phyloP scores from a whole-genome alignment of 176 grass and related monocot species.

The Puccinellia tenuiflora region DNA sequence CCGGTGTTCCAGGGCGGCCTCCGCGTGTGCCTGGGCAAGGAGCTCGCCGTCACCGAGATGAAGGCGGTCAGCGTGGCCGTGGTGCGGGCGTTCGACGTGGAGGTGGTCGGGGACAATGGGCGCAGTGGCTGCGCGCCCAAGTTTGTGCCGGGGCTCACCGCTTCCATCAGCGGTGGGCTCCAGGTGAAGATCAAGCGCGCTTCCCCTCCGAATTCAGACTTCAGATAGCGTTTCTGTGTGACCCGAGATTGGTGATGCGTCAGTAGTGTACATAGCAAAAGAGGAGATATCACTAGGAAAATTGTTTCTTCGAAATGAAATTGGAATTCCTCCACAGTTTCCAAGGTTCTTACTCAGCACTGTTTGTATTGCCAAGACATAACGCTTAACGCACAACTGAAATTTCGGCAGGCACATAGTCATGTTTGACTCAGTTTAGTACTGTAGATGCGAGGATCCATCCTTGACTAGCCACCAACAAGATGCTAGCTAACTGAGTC shows the following conservation, averaged over 20 bases:
- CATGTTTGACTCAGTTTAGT: not conserved
- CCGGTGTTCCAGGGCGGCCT: slow-evolving; percentile 44
- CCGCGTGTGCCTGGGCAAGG: slow-evolving; percentile 20
- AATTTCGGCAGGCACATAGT: not conserved
- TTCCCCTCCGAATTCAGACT: not conserved
- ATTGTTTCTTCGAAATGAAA: slow-evolving; percentile 12
- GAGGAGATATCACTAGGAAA: not conserved
- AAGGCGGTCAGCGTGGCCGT: slow-evolving; percentile 43
- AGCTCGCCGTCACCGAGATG: slow-evolving; percentile 25
- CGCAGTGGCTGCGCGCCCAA: slow-evolving; percentile 5
- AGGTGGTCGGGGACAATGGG: slow-evolving; percentile 28
- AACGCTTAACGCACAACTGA: not conserved
- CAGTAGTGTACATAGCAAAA: slow-evolving; percentile 23
- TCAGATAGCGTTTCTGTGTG: not conserved
- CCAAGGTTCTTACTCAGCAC: not conserved
- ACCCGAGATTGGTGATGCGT: not conserved
- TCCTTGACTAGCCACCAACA: not conserved
- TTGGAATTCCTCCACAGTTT: not conserved
- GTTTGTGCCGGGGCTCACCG: slow-evolving; percentile 54
- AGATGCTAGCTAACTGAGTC: not conserved
- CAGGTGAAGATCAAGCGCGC: slow-evolving; percentile 33
- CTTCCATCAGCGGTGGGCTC: slow-evolving; percentile 51
- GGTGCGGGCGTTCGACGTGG: slow-evolving; percentile 45
- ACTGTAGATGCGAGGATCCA: not conserved
- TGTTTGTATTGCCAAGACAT: not conserved